Percentiles rank a stretch among this genome's conserved stretches.
phyloP scores from a whole-genome alignment of 805 yeast species.

The Monosporozyma solicola region DNA sequence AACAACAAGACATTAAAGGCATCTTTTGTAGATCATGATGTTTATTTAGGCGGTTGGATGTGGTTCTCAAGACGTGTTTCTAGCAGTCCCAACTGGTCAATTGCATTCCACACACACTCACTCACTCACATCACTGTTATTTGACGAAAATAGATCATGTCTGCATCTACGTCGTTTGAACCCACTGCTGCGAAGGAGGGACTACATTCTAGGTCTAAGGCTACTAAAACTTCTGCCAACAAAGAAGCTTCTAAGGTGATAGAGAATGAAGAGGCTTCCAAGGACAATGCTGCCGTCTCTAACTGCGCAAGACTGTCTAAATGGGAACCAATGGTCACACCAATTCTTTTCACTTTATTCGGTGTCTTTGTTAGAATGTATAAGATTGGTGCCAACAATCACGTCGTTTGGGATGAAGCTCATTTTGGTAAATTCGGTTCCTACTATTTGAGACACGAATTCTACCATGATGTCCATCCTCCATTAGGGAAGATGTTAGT shows the following conservation, averaged over 20 bases:
- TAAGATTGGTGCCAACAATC: constrained; percentile 44
- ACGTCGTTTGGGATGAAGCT: constrained; percentile 85
- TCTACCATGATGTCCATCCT: constrained; percentile 82
- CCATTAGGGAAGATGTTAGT: constrained; percentile 77
- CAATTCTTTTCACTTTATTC: constrained; percentile 36
- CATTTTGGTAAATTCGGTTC: constrained; percentile 87
- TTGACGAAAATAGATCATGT: background rate
- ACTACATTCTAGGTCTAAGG: background rate
- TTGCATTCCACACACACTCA: background rate
- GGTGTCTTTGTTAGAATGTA: constrained; percentile 51
- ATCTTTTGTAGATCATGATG: background rate
- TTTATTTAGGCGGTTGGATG: background rate
- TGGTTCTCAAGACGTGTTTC: background rate
- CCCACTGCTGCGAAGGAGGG: background rate
- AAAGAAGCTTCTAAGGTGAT: background rate
- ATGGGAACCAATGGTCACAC: constrained; percentile 33
- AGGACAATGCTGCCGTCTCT: background rate
- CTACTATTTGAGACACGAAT: constrained; percentile 68
- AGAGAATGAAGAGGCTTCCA: background rate
- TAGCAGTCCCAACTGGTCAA: background rate
- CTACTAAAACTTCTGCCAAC: background rate
- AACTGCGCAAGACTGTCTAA: background rate
- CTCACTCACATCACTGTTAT: too few relatives aligned
- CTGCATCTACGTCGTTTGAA: background rate
- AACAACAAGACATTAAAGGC: background rate